Percentiles rank a stretch among this genome's conserved stretches.
phyloP scores from a whole-genome alignment of 164 flowering plant species.

The Warburgia ugandensis region DNA sequence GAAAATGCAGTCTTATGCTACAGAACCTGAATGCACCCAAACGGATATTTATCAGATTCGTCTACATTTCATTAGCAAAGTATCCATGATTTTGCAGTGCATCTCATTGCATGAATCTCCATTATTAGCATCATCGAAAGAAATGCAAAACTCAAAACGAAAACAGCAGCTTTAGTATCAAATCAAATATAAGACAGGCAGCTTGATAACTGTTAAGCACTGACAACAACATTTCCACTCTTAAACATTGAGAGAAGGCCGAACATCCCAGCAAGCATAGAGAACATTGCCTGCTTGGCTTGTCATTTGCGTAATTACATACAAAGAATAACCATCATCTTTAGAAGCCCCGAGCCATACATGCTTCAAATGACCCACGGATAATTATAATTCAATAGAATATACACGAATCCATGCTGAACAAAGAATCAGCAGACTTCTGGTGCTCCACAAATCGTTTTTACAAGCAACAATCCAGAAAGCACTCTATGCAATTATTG shows the following conservation, averaged over 20 bases:
- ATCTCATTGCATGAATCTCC: too few relatives aligned
- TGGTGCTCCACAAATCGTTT: background rate
- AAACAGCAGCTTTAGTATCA: too few relatives aligned
- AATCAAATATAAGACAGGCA: background rate
- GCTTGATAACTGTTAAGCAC: background rate
- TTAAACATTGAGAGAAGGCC: too few relatives aligned
- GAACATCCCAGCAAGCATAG: too few relatives aligned
- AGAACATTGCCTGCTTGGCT: constrained; percentile 1
- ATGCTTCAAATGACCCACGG: background rate
- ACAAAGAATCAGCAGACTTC: constrained; percentile 6
- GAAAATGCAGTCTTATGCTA: too few relatives aligned
- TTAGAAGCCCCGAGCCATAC: background rate
- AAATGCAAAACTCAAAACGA: too few relatives aligned
- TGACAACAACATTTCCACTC: too few relatives aligned
- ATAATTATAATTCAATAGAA: background rate
- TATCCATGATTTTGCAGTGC: too few relatives aligned
- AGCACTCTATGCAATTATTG: constrained; percentile 2
- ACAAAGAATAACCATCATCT: constrained; percentile 6
- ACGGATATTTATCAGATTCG: too few relatives aligned
- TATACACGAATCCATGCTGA: background rate
- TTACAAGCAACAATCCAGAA: constrained; percentile 3
- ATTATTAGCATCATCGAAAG: too few relatives aligned
- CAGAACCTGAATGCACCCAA: too few relatives aligned
- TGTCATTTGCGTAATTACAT: constrained; percentile 1
- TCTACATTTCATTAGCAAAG: too few relatives aligned